A percentile compares a stretch with the other conserved stretches of the same genome.
phyloP scores from a whole-genome alignment of 2,329 filamentous ascomycete species.

The Dactylellina drechsleri region DNA sequence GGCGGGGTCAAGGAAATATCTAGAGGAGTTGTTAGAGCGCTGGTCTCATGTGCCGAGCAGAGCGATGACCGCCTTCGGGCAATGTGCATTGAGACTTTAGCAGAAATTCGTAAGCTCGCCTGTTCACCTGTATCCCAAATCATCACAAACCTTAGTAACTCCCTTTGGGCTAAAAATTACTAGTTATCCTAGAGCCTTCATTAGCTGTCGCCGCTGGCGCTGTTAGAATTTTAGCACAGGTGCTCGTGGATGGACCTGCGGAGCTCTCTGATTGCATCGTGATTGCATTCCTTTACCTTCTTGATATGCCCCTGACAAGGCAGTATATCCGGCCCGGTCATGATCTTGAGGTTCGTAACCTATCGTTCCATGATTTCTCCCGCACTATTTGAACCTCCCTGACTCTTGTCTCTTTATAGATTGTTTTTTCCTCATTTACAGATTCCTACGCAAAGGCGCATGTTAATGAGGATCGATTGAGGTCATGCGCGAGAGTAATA shows the following conservation, averaged over 20 bases:
- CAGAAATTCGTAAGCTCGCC: slow-evolving; percentile 73
- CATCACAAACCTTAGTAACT: background rate
- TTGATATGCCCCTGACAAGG: slow-evolving; percentile 83
- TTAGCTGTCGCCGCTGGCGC: slow-evolving; percentile 85
- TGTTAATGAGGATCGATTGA: slow-evolving; percentile 73
- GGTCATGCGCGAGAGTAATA: slow-evolving; percentile 91
- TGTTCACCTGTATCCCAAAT: background rate
- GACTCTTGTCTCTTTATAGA: slow-evolving; percentile 36
- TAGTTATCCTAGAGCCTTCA: slow-evolving; percentile 80
- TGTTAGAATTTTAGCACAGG: slow-evolving; percentile 86
- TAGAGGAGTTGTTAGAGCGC: slow-evolving; percentile 83
- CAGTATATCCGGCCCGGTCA: slow-evolving; percentile 87
- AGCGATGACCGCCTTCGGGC: slow-evolving; percentile 84
- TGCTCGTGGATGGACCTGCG: slow-evolving; percentile 88
- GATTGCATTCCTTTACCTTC: slow-evolving; percentile 84
- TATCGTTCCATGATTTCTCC: background rate
- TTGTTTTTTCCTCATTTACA: slow-evolving; percentile 88
- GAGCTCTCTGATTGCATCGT: slow-evolving; percentile 90
- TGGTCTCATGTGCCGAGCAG: slow-evolving; percentile 89
- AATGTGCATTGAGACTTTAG: slow-evolving; percentile 91
- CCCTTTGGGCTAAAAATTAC: background rate
- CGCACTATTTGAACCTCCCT: background rate
- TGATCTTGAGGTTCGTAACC: slow-evolving; percentile 75
- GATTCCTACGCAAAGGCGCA: slow-evolving; percentile 72
- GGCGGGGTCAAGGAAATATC: slow-evolving; percentile 89